phyloP scores from a whole-genome alignment of 2,329 filamentous ascomycete genomes.

The Claviceps sorghi region DNA sequence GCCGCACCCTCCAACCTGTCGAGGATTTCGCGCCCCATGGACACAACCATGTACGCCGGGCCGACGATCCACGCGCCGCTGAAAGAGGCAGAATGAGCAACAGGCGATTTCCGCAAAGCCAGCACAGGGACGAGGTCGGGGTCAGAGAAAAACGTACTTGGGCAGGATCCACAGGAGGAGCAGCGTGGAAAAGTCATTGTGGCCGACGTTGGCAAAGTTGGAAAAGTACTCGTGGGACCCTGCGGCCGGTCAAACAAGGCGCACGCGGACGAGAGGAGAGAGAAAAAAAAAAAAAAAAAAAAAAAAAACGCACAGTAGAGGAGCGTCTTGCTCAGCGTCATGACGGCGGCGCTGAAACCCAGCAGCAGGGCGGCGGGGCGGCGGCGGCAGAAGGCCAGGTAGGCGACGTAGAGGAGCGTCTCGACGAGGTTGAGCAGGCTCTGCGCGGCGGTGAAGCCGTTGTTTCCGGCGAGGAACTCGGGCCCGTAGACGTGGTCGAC shows the following conservation, averaged over 20 bases:
- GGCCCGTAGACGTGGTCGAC: slow-evolving; percentile 74
- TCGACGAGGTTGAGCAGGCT: slow-evolving; percentile 54
- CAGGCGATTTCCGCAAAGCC: not conserved
- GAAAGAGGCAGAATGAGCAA: not conserved
- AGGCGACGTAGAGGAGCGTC: slow-evolving; percentile 44
- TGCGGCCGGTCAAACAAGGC: too few species aligned
- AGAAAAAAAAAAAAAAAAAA: slow-evolving; percentile 4
- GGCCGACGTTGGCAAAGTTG: slow-evolving; percentile 41
- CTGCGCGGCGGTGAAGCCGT: slow-evolving; percentile 70
- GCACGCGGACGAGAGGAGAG: too few species aligned
- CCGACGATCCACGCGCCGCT: slow-evolving; percentile 43
- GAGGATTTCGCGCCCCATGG: slow-evolving; percentile 34
- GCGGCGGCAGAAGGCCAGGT: slow-evolving; percentile 31
- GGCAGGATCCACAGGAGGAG: slow-evolving; percentile 42
- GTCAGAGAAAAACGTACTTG: too few species aligned
- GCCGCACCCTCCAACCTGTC: slow-evolving; percentile 28
- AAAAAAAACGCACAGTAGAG: slow-evolving; percentile 36
- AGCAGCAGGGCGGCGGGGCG: slow-evolving; percentile 25
- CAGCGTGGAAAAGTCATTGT: slow-evolving; percentile 32
- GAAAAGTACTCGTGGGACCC: slow-evolving; percentile 43
- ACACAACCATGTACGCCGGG: slow-evolving; percentile 36
- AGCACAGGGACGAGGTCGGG: too few species aligned
- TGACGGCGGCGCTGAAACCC: slow-evolving; percentile 39
- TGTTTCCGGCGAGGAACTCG: slow-evolving; percentile 49
- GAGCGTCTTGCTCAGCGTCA: slow-evolving; percentile 48